These are phyloP conservation scores for Colletotrichum camelliae DNA, from an alignment of 2,329 filamentous ascomycete genomes.

Conservation along the genomic window DNA sequence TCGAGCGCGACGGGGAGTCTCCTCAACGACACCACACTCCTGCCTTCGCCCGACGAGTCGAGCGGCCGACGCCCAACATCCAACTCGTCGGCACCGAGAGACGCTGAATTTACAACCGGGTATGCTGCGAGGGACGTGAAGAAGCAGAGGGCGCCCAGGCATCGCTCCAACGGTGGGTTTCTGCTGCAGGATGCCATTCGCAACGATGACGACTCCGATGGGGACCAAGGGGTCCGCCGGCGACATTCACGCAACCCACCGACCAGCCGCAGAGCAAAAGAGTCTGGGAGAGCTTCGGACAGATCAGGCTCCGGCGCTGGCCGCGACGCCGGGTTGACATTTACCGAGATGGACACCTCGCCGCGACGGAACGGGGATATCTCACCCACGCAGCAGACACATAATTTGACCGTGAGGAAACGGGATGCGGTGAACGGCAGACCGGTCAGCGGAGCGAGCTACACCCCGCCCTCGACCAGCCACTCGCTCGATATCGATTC, in stretches of 20 bases:
- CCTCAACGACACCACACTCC: conserved; percentile 23
- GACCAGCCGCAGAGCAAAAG: not conserved
- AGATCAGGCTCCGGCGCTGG: conserved; percentile 7
- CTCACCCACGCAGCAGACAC: conserved; percentile 3
- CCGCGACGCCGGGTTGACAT: not conserved
- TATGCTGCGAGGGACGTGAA: conserved; percentile 24
- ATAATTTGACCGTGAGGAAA: conserved; percentile 16
- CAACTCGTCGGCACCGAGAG: conserved; percentile 17
- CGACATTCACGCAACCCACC: conserved; percentile 29
- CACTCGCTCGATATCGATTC: conserved; percentile 72
- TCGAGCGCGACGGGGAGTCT: conserved; percentile 44
- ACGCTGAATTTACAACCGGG: conserved; percentile 25
- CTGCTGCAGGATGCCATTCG: conserved; percentile 51
- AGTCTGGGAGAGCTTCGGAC: conserved; percentile 9
- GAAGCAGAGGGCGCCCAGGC: conserved; percentile 37
- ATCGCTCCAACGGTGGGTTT: conserved; percentile 55
- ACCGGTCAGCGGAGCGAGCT: conserved; percentile 20
- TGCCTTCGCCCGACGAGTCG: conserved; percentile 10
- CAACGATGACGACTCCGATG: conserved; percentile 31
- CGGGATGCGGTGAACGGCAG: conserved; percentile 25
- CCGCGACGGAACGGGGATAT: not conserved
- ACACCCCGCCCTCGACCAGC: conserved; percentile 25
- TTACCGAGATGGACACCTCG: not conserved
- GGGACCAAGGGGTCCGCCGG: conserved; percentile 33
- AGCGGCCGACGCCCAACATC: not conserved